Base-by-base conservation (phyloP, 2,329 filamentous ascomycete genomes). In the Calonectria multiphialidica region DNA sequence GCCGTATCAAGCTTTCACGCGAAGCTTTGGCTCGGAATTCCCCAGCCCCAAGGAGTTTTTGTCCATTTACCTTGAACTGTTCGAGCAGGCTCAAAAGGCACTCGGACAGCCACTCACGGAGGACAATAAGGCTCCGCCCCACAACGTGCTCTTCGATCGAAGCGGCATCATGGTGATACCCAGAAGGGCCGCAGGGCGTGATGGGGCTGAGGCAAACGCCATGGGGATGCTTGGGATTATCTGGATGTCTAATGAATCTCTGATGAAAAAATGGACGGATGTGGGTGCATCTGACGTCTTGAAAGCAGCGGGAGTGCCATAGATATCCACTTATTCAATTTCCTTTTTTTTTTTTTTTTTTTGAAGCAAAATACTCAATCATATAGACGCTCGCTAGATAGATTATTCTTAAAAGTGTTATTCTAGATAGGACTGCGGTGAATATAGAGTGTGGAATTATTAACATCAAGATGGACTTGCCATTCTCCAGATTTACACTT, bases 101-200 rank as follows among this genome's bases (percentile, higher is more conserved):
- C 61, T 70, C 5, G 65, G 63, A 2, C 53, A 69, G 5, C 61
- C 44, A 12, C 28, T 70, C 18, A 63, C 49, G 10, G 63, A 71
- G 15, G 28, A 59, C 16, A 53, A 55, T 10, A 74, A 40, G 57
- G 71, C 64, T 30, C 74, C 40, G 72, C 75, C 42, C 62, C 88
- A 89, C 74, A 89, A 88, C 71, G 79, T 88, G 15, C 75, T 87
- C 2, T 77, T 89, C 53, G 83, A 84, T 70, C 79, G 81, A 33
- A 80, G 83, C 28, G 85, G 85, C 81, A 83, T 89, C 25, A 75
- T 89, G n/a, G 84, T 89, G 2, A 82, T 89, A 28, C 87, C 88
- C 4, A 80, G 88, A 28, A 80, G 82, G 16, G 77, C 70, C 5
- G 83, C 80, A 0, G 81, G 78, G 0, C 79, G 83, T 18, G 76